Evolutionary conservation across 306 rosid genomes (phyloP).

Genomic region (Amphicarpaea edgeworthii): DNA sequence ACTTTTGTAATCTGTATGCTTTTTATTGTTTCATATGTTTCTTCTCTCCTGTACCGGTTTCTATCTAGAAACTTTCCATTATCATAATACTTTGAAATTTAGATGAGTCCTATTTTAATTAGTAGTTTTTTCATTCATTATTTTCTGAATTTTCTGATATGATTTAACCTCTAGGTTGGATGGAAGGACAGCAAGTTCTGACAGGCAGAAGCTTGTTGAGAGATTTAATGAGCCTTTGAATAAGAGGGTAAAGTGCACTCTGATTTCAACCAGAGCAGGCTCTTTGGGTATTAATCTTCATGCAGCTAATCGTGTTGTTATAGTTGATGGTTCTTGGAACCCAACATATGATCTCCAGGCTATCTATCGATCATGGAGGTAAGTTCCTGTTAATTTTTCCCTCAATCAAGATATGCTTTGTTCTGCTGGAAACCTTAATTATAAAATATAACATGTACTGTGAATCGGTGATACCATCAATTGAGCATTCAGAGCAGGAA

Average conservation of each 20-base stretch:
- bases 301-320: conserved; percentile 96
- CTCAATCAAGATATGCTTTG: neutral
- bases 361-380: conserved; percentile 99
- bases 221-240: conserved; percentile 85
- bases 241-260: conserved; percentile 86
- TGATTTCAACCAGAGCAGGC: conserved; percentile 97
- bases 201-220: conserved; percentile 93
- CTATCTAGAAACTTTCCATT: neutral
- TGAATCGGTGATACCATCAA: neutral
- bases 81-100: conserved; percentile 8
- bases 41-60: conserved; percentile 5
- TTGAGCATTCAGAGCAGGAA: conserved; percentile 27
- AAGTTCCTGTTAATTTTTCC: conserved; percentile 33
- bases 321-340: conserved; percentile 99
- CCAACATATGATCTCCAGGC: conserved; percentile 99
- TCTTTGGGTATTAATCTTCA: conserved; percentile 96
- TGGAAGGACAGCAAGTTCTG: conserved; percentile 97
- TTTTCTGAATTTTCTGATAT: conserved; percentile 32
- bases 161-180: conserved; percentile 74
- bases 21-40: conserved; percentile 28
- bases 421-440: conserved; percentile 8
- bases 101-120: conserved; percentile 7
- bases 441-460: neutral
- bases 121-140: conserved; percentile 6
- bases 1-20: conserved; percentile 11